Evolutionary conservation across 2,329 filamentous ascomycete species (phyloP).

Genomic region (Bretziella fagacearum): DNA sequence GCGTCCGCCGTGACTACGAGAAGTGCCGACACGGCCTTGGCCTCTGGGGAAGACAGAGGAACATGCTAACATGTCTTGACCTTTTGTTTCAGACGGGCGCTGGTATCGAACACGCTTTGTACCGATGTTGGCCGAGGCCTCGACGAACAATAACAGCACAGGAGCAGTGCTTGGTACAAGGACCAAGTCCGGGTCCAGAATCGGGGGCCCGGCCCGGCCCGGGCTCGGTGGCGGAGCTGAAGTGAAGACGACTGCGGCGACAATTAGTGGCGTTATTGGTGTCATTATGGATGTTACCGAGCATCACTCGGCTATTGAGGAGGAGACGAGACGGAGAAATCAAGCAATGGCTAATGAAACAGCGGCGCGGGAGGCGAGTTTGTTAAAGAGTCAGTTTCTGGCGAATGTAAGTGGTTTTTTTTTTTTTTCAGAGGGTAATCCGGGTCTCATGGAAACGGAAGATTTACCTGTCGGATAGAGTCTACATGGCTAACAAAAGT

Average conservation of each 20-base stretch:
- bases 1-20: too few relatives aligned
- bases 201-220: not conserved
- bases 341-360: slow-evolving; percentile 56
- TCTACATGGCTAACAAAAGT: not conserved
- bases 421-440: not conserved
- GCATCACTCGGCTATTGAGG: slow-evolving; percentile 44
- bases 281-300: slow-evolving; percentile 70
- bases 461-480: too few relatives aligned
- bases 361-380: slow-evolving; percentile 63
- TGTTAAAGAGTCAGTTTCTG: slow-evolving; percentile 64
- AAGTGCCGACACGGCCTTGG: not conserved
- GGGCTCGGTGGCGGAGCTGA: not conserved
- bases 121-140: slow-evolving; percentile 41
- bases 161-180: too few relatives aligned
- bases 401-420: slow-evolving; percentile 34
- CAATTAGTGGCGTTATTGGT: slow-evolving; percentile 55
- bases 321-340: slow-evolving; percentile 51
- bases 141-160: too few relatives aligned
- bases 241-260: slow-evolving; percentile 19
- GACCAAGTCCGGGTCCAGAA: not conserved
- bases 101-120: slow-evolving; percentile 59
- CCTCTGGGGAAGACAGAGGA: not conserved
- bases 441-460: too few relatives aligned
- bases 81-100: slow-evolving; percentile 30
- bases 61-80: slow-evolving; percentile 9